phyloP scores from a whole-genome alignment of 345 rosid genomes.

The Citrus glauca region DNA sequence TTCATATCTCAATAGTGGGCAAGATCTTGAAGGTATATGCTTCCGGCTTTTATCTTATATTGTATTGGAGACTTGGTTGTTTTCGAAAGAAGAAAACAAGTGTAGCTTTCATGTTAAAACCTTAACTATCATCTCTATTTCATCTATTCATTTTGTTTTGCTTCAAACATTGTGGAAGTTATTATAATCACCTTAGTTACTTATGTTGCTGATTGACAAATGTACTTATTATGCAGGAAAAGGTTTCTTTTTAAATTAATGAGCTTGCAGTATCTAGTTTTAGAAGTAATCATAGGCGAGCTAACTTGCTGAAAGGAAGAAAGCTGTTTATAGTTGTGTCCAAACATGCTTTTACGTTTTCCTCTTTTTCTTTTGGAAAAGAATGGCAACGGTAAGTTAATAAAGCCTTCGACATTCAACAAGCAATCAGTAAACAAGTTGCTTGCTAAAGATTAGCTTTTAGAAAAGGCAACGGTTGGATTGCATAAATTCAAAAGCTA shows the following conservation, averaged over 20 bases:
- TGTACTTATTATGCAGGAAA: not conserved
- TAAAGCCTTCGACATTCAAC: not conserved
- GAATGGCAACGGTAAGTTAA: conserved; percentile 8
- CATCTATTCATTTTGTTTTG: not conserved
- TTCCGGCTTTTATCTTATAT: not conserved
- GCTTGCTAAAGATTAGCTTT: conserved; percentile 1
- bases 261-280: not conserved
- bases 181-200: not conserved
- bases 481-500: not conserved
- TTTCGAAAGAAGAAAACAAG: too few species aligned
- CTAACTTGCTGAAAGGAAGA: not conserved
- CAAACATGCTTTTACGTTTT: not conserved
- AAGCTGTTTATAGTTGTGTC: not conserved
- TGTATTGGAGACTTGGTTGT: too few species aligned
- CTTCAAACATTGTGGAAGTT: not conserved
- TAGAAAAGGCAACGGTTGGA: conserved; percentile 16
- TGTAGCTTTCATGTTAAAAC: too few species aligned
- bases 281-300: not conserved
- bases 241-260: not conserved
- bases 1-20: conserved; percentile 2
- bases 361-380: not conserved
- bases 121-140: not conserved
- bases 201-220: not conserved
- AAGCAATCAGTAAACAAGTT: not conserved
- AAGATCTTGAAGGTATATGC: conserved; percentile 13